Percentiles rank a stretch among this genome's conserved stretches.
Evolutionary conservation across 345 rosid species (phyloP).

Genomic region (Brassica carinata): DNA sequence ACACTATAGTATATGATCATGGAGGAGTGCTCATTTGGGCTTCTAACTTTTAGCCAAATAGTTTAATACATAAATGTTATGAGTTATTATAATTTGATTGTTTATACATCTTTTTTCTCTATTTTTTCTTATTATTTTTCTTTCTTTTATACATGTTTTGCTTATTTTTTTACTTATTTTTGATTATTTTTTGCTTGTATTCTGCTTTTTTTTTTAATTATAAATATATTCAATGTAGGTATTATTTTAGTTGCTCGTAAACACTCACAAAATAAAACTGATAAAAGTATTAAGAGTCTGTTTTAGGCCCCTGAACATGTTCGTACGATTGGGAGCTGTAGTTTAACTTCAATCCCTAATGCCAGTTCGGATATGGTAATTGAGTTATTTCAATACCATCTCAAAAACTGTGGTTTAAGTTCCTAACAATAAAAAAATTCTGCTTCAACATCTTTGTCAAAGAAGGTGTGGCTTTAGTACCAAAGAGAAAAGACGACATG

Average conservation of each 20-base stretch:
- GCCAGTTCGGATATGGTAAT: no score
- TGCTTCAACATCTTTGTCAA: background rate
- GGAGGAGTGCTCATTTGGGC: background rate
- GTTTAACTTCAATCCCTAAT: no score
- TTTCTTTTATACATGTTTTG: no score
- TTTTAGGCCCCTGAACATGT: no score
- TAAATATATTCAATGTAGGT: background rate
- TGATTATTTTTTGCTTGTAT: background rate
- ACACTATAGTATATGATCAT: background rate
- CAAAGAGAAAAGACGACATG: background rate
- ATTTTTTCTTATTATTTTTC: background rate
- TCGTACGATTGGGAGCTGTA: no score
- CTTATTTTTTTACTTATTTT: background rate
- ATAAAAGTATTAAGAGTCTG: no score
- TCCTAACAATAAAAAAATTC: background rate
- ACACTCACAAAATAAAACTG: background rate
- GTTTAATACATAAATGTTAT: background rate
- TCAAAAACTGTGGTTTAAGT: background rate
- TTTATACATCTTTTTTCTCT: background rate
- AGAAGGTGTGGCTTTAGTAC: background rate
- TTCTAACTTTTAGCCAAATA: background rate
- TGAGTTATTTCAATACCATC: background rate
- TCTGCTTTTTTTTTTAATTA: background rate
- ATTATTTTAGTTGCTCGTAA: background rate
- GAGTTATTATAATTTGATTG: background rate